Evolutionary conservation across 2,329 filamentous ascomycete genomes (phyloP).

Genomic region (Penicillium sp.): DNA sequence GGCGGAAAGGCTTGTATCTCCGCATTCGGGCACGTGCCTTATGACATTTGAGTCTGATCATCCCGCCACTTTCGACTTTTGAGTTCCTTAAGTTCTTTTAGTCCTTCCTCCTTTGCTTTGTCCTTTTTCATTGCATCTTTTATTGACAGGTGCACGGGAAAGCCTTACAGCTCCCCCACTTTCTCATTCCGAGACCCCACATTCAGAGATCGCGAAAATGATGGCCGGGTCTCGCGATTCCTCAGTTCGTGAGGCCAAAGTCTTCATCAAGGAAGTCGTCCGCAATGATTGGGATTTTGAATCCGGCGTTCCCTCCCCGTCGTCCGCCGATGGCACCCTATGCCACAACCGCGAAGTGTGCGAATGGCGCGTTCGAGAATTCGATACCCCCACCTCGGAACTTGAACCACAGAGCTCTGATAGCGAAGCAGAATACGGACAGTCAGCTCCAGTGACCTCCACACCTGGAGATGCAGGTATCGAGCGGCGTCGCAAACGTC

Average conservation of each 20-base stretch:
- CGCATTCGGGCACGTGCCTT: slow-evolving; percentile 10
- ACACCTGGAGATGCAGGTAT: slow-evolving; percentile 44
- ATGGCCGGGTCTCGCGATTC: slow-evolving; percentile 37
- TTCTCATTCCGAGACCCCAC: slow-evolving; percentile 11
- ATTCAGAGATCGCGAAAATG: slow-evolving; percentile 8
- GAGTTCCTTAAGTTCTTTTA: too few relatives aligned
- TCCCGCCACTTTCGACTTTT: slow-evolving; percentile 3
- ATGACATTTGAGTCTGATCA: slow-evolving; percentile 8
- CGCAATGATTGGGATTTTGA: slow-evolving; percentile 46
- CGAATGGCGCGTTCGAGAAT: slow-evolving; percentile 40
- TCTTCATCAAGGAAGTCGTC: slow-evolving; percentile 40
- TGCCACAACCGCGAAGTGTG: slow-evolving; percentile 27
- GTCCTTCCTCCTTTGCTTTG: neutral
- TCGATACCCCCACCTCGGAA: slow-evolving; percentile 39
- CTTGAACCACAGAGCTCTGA: slow-evolving; percentile 31
- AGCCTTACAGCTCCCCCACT: slow-evolving; percentile 17
- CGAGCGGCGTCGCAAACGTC: slow-evolving; percentile 55
- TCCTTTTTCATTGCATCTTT: neutral
- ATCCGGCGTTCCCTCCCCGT: slow-evolving; percentile 21
- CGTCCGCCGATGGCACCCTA: slow-evolving; percentile 17
- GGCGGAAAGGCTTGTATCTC: slow-evolving; percentile 1
- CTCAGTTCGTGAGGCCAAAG: slow-evolving; percentile 42
- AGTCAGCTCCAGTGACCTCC: slow-evolving; percentile 19
- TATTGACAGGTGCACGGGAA: neutral
- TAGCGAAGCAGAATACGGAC: slow-evolving; percentile 9